These are phyloP conservation scores for Geotrichum macrosporum DNA, from an alignment of 1,139 yeast species.

Conservation along the genomic window DNA sequence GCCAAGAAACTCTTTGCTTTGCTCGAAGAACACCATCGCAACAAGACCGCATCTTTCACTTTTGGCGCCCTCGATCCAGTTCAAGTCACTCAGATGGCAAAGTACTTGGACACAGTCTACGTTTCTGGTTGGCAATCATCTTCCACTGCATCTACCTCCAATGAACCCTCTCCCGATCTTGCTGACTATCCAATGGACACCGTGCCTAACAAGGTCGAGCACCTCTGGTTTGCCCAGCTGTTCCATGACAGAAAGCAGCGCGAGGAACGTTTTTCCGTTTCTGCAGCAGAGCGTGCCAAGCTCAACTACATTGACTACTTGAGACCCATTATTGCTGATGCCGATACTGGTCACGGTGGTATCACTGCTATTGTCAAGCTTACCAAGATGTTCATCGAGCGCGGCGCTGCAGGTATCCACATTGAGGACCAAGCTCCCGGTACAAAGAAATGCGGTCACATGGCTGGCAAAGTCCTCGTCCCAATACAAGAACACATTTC, in stretches of 20 bases:
- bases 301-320: slow-evolving; percentile 64
- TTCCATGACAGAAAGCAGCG: slow-evolving; percentile 97
- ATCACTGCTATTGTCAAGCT: slow-evolving; percentile 91
- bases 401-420: slow-evolving; percentile 98
- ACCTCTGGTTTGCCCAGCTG: slow-evolving; percentile 91
- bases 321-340: slow-evolving; percentile 95
- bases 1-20: slow-evolving; percentile 75
- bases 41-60: slow-evolving; percentile 78
- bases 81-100: slow-evolving; percentile 95
- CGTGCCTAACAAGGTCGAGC: slow-evolving; percentile 97
- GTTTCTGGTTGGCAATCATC: slow-evolving; percentile 99
- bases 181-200: slow-evolving; percentile 99
- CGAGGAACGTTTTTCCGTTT: slow-evolving; percentile 65
- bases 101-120: slow-evolving; percentile 85
- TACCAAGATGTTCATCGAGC: slow-evolving; percentile 93
- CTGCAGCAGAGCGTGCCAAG: slow-evolving; percentile 62
- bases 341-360: slow-evolving; percentile 99
- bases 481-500: slow-evolving; percentile 97
- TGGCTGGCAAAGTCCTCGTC: slow-evolving; percentile 97
- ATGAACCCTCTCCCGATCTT: slow-evolving; percentile 96
- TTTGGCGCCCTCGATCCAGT: slow-evolving; percentile 97
- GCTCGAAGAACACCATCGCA: slow-evolving; percentile 65
- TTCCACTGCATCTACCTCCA: slow-evolving; percentile 93
- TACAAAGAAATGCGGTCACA: slow-evolving; percentile 95
- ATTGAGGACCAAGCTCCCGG: slow-evolving; percentile 99